Conservation (phyloP, 805 yeast species). For the Saturnispora sekii region DNA sequence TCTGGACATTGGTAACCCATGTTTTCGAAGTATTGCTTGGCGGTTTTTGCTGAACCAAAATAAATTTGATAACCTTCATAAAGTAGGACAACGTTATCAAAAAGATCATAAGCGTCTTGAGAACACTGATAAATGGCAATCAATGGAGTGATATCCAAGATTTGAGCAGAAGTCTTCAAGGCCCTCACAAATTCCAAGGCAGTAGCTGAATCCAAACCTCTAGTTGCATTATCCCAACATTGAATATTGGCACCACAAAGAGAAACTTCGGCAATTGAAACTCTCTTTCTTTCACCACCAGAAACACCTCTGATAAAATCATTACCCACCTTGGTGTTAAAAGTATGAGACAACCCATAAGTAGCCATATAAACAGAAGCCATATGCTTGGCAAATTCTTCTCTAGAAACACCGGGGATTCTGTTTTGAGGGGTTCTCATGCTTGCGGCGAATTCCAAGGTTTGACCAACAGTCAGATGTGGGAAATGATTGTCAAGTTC, state of each 20-base stretch:
- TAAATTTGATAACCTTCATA: conserved; percentile 38
- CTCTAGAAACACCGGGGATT: conserved; percentile 50
- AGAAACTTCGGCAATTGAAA: conserved; percentile 49
- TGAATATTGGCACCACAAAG: conserved; percentile 32
- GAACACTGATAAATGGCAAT: conserved; percentile 42
- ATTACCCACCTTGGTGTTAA: conserved; percentile 52
- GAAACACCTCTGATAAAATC: conserved; percentile 56
- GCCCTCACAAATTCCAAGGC: conserved; percentile 56
- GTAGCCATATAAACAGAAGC: conserved; percentile 31
- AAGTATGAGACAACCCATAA: conserved; percentile 36
- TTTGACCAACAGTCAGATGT: conserved; percentile 55
- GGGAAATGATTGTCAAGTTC: conserved; percentile 64
- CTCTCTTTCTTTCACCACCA: conserved; percentile 61
- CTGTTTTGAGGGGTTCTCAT: conserved; percentile 56
- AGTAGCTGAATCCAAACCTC: conserved; percentile 65
- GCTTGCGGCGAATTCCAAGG: conserved; percentile 52
- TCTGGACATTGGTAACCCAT: conserved; percentile 39
- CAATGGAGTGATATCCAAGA: conserved; percentile 40
- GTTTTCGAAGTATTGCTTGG: conserved; percentile 31
- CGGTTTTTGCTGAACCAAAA: conserved; percentile 29
- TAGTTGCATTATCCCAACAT: conserved; percentile 61
- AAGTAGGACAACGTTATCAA: conserved; percentile 32
- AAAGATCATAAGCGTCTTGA: conserved; percentile 35
- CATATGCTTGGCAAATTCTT: conserved; percentile 42
- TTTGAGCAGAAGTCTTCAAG: conserved; percentile 43